phyloP scores from a whole-genome alignment of 495 filamentous ascomycete genomes.

The Clohesyomyces aquaticus region DNA sequence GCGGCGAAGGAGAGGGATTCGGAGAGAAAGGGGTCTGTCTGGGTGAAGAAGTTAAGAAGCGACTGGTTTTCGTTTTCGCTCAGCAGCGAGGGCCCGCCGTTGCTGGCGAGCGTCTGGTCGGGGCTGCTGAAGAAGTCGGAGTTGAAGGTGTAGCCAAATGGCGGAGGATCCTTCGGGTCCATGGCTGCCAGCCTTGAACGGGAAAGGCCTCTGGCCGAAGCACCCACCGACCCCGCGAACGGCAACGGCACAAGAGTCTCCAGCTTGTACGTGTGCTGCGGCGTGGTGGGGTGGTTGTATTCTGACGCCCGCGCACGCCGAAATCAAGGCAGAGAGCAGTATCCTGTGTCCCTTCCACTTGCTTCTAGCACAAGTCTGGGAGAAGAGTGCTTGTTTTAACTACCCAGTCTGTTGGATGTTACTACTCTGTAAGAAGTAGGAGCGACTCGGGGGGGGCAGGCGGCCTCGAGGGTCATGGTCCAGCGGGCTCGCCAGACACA shows the following conservation, averaged over 20 bases:
- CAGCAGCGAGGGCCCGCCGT: constrained; percentile 23
- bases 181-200: constrained; percentile 27
- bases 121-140: constrained; percentile 10
- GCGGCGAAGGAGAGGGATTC: neutral
- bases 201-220: constrained; percentile 15
- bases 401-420: too few relatives aligned
- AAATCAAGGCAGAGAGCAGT: neutral
- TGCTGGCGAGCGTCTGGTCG: neutral
- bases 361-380: too few relatives aligned
- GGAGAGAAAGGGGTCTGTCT: constrained; percentile 9
- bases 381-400: too few relatives aligned
- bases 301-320: too few relatives aligned
- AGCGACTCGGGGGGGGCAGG: neutral
- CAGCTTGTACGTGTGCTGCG: constrained; percentile 21
- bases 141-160: constrained; percentile 36
- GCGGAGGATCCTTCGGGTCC: constrained; percentile 26
- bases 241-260: constrained; percentile 22
- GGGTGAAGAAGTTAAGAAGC: constrained; percentile 32
- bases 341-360: neutral
- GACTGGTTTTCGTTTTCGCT: constrained; percentile 24
- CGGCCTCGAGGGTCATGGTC: neutral
- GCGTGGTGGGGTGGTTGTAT: neutral
- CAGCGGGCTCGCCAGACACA: neutral
- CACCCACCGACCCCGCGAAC: constrained; percentile 30
- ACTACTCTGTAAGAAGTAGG: too few relatives aligned